Percentiles rank a stretch among this genome's conserved stretches.
Evolutionary conservation across 148 eudicot genomes (phyloP).

Genomic region (Rhododendron henanense): DNA sequence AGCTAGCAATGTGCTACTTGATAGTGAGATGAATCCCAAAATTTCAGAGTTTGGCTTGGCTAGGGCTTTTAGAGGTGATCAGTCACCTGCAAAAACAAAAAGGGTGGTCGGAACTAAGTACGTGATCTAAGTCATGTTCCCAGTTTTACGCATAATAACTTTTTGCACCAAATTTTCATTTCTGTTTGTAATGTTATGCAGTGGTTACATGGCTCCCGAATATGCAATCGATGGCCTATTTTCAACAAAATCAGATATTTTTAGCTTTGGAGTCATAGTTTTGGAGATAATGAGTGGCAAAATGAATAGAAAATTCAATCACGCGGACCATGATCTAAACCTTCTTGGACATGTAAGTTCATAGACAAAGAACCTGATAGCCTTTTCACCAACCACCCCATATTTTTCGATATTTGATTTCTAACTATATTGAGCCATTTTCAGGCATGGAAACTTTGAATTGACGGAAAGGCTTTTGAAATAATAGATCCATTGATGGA

Average conservation of each 20-base stretch:
- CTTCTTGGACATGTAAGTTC: constrained; percentile 7
- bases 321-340: background rate
- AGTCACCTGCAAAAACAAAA: background rate
- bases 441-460: constrained; percentile 24
- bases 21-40: constrained; percentile 4
- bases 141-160: background rate
- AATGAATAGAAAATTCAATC: background rate
- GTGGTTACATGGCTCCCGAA: constrained; percentile 26
- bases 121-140: background rate
- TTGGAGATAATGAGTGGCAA: background rate
- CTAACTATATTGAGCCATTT: background rate
- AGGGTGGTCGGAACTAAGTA: constrained; percentile 6
- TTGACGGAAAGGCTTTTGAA: background rate
- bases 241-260: constrained; percentile 16
- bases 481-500: background rate
- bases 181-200: constrained; percentile 4
- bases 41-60: constrained; percentile 3
- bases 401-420: background rate
- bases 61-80: background rate
- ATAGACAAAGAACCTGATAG: constrained; percentile 2
- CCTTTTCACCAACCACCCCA: background rate
- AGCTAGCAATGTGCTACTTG: constrained; percentile 6
- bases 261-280: constrained; percentile 9
- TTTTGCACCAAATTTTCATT: background rate
- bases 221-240: constrained; percentile 24